Evolutionary conservation across 2,329 filamentous ascomycete species (phyloP).

Genomic region (Cladosporium sp.): DNA sequence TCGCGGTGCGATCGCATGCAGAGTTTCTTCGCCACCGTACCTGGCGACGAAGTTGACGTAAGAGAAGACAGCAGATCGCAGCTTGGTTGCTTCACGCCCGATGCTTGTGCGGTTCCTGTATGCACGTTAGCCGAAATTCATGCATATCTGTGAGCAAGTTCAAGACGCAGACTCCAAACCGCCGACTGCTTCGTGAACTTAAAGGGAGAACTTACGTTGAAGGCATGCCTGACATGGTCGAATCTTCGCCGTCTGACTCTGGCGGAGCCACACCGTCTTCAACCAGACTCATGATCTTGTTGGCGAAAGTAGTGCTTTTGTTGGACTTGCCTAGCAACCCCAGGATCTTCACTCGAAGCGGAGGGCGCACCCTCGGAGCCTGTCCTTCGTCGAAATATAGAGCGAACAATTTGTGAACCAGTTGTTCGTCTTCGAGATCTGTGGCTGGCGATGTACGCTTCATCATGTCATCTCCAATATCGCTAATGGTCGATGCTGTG

Average conservation of each 20-base stretch:
- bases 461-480: constrained; percentile 84
- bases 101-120: constrained; percentile 45
- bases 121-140: not conserved
- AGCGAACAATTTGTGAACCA: constrained; percentile 67
- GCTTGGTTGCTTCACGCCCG: constrained; percentile 73
- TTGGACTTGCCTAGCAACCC: constrained; percentile 74
- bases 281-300: constrained; percentile 68
- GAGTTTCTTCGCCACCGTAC: constrained; percentile 62
- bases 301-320: constrained; percentile 67
- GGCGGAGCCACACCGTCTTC: constrained; percentile 60
- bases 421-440: constrained; percentile 66
- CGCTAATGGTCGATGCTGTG: constrained; percentile 74
- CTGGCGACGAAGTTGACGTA: constrained; percentile 86
- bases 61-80: constrained; percentile 78
- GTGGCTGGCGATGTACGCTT: constrained; percentile 71
- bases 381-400: constrained; percentile 64
- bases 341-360: constrained; percentile 76
- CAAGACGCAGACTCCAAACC: not conserved
- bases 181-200: too few species aligned
- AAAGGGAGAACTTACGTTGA: constrained; percentile 18
- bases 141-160: not conserved
- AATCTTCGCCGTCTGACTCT: constrained; percentile 33
- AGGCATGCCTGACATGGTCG: constrained; percentile 32
- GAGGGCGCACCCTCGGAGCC: constrained; percentile 56
- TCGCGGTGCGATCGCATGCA: constrained; percentile 65